A percentile compares a stretch with the other conserved stretches of the same genome.
Evolutionary conservation across 2,329 filamentous ascomycete species (phyloP).

Genomic region (Monosporascus sp.): DNA sequence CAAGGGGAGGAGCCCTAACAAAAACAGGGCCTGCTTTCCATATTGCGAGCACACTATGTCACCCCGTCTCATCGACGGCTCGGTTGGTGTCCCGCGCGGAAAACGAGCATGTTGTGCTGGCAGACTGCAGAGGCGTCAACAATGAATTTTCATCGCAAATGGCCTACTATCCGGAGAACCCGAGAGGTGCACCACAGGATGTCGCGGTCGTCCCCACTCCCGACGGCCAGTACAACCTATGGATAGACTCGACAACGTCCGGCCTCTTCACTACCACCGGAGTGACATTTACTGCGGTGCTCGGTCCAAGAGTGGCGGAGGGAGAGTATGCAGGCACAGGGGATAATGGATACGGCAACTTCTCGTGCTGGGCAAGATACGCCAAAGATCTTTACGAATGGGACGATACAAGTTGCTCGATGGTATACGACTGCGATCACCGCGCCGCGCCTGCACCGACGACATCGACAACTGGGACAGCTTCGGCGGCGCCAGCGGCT

Average conservation of each 20-base stretch:
- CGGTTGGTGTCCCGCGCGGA: background rate
- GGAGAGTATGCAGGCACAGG: slow-evolving; percentile 27
- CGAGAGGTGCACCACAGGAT: slow-evolving; percentile 18
- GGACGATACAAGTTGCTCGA: slow-evolving; percentile 19
- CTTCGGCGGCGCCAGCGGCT: slow-evolving; percentile 3
- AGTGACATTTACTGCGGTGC: slow-evolving; percentile 22
- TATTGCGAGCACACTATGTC: background rate
- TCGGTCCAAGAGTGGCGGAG: slow-evolving; percentile 22
- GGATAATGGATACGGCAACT: slow-evolving; percentile 26
- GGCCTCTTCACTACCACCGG: slow-evolving; percentile 24
- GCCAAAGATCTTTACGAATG: slow-evolving; percentile 20
- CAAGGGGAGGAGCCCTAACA: background rate
- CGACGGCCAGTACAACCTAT: slow-evolving; percentile 19
- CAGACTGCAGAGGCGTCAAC: slow-evolving; percentile 21
- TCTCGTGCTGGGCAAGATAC: slow-evolving; percentile 27
- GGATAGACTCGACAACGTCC: slow-evolving; percentile 23
- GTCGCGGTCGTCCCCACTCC: slow-evolving; percentile 21
- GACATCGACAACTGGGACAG: slow-evolving; percentile 2
- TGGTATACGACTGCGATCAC: slow-evolving; percentile 28
- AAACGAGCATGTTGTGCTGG: slow-evolving; percentile 23
- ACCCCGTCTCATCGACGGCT: background rate
- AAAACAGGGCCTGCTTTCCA: background rate
- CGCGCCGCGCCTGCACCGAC: slow-evolving; percentile 1
- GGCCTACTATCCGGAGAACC: slow-evolving; percentile 22
- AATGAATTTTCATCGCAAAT: slow-evolving; percentile 25